Percentiles rank a stretch among this genome's conserved stretches.
phyloP scores from a whole-genome alignment of 1,139 yeast species.

The Saccharomyces hybrid region DNA sequence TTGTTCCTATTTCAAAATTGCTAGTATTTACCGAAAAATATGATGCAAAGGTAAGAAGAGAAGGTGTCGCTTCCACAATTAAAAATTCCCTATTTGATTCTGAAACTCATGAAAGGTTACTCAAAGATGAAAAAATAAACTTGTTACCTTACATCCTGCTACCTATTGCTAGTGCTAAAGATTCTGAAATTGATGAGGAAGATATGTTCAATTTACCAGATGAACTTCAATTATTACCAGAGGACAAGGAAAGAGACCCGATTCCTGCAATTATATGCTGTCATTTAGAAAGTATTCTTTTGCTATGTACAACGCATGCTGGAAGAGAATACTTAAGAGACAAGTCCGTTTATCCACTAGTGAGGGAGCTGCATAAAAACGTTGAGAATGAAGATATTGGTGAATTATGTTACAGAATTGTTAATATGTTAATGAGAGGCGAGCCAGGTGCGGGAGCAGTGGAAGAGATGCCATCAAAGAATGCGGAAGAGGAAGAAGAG shows the following conservation, averaged over 20 bases:
- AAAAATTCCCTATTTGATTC: conserved; percentile 84
- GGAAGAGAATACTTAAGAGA: conserved; percentile 71
- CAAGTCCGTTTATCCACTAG: conserved; percentile 72
- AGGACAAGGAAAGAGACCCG: conserved; percentile 74
- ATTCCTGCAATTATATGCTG: conserved; percentile 54
- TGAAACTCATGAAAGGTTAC: conserved; percentile 52
- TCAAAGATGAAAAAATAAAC: conserved; percentile 59
- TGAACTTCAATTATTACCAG: conserved; percentile 72
- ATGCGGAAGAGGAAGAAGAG: conserved; percentile 34
- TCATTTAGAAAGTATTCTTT: conserved; percentile 68
- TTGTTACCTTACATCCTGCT: conserved; percentile 72
- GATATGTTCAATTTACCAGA: conserved; percentile 87
- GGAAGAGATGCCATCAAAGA: conserved; percentile 44
- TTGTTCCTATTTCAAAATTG: conserved; percentile 72
- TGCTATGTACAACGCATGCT: conserved; percentile 65
- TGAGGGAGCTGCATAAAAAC: conserved; percentile 77
- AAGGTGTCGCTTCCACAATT: conserved; percentile 88
- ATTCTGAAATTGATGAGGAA: conserved; percentile 59
- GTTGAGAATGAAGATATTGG: conserved; percentile 55
- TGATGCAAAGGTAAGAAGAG: conserved; percentile 73
- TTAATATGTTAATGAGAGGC: conserved; percentile 86
- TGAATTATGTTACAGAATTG: conserved; percentile 67
- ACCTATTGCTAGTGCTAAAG: conserved; percentile 80
- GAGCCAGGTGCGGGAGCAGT: conserved; percentile 53
- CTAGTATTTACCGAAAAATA: conserved; percentile 78